Evolutionary conservation across 1,139 yeast species (phyloP).

Genomic region (Arxiozyma telluris): DNA sequence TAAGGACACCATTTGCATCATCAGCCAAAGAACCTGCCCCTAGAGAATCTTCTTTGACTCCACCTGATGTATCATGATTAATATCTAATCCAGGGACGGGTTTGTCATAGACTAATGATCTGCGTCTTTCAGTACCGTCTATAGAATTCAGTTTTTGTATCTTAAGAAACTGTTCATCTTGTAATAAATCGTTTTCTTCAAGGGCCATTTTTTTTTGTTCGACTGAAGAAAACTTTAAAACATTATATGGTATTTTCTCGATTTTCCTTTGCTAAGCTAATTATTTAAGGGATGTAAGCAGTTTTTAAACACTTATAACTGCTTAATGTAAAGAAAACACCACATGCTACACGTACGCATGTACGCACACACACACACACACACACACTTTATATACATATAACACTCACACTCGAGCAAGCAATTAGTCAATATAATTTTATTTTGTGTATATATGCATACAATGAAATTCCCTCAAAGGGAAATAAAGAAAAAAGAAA

Average conservation of each 20-base stretch:
- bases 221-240: too few relatives aligned
- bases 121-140: conserved; percentile 21
- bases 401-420: too few relatives aligned
- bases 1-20: not conserved
- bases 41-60: not conserved
- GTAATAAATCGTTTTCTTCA: conserved; percentile 11
- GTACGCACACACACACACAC: too few relatives aligned
- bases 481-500: too few relatives aligned
- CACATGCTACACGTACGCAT: too few relatives aligned
- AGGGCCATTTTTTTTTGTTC: not conserved
- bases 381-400: too few relatives aligned
- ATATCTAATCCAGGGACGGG: conserved; percentile 3
- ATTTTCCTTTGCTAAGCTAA: not conserved
- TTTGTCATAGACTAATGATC: conserved; percentile 11
- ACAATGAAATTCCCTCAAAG: too few relatives aligned
- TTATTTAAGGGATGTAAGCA: too few relatives aligned
- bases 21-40: not conserved
- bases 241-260: not conserved
- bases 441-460: too few relatives aligned
- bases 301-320: too few relatives aligned
- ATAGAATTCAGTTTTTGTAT: conserved; percentile 20
- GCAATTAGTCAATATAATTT: too few relatives aligned
- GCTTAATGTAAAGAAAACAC: too few relatives aligned
- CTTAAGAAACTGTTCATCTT: conserved; percentile 20
- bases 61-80: not conserved